Base-by-base conservation (phyloP, 371 early-diverging fungal genomes). In the Fennellomyces sp. region DNA sequence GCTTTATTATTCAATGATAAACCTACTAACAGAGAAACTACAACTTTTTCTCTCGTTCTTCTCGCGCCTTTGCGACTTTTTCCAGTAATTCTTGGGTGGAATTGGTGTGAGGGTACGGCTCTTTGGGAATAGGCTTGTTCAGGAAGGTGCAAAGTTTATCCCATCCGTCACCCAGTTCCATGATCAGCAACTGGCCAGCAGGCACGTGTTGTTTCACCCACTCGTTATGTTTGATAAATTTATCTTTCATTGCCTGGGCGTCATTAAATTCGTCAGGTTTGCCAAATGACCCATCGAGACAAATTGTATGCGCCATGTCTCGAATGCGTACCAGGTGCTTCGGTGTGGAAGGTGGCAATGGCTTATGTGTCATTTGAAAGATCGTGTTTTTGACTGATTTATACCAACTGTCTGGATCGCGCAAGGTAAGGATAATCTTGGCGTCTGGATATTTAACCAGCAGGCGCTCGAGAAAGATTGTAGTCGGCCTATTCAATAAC, bases 41-140 rank as follows among this genome's bases (percentile, higher is more conserved):
- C n/a, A n/a, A n/a, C n/a, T n/a, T n/a, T n/a, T n/a, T n/a, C n/a
- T n/a, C n/a, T n/a, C n/a, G n/a, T n/a, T n/a, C n/a, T n/a, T n/a
- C 78, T 75, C 78, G 65, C 73, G 78, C 78, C 78, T 78, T 77
- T 75, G 59, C 78, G 78, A 78, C 74, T 69, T 52, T 66, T 64
- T 66, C 68, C 72, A 23, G 45, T 26, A 11, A n/a, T 53, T 27
- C 28, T 56, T 39, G n/a, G 3, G 39, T 33, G 58, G 31, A 49
- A 21, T 58, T 58, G 17, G 26, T 38, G 29, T 58, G 35, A 5
- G 58, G 60, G 42, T 60, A 60, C 13, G 60, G 42, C 11, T 29
- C 60, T 2, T 52, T 23, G 2, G 53, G 52, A 5, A 61, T 33
- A 8, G 41, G 36, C 17, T 48, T 53, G 5, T 39, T 39, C n/a